phyloP scores from a whole-genome alignment of 2,329 filamentous ascomycete species.

The Xylaria sp. region DNA sequence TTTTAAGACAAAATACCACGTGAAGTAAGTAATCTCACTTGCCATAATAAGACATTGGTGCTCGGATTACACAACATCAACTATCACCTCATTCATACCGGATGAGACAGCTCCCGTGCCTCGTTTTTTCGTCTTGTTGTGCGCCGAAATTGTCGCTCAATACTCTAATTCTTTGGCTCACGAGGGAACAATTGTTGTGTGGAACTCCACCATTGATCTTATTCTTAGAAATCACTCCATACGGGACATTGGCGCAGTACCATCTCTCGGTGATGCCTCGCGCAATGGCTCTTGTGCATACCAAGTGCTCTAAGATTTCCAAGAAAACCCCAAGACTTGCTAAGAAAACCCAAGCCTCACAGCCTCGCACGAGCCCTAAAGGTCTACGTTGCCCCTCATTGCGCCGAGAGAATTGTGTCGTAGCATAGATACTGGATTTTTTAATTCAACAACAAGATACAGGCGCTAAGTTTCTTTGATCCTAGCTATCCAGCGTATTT shows the following conservation, averaged over 20 bases:
- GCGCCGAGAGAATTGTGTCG: slow-evolving; percentile 5
- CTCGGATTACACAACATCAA: not conserved
- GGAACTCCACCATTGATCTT: slow-evolving; percentile 10
- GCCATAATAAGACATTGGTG: not conserved
- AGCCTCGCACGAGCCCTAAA: slow-evolving; percentile 18
- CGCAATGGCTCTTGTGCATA: not conserved
- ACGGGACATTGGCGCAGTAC: not conserved
- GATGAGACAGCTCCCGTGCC: not conserved
- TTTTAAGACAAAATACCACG: slow-evolving; percentile 13
- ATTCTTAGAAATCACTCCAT: not conserved
- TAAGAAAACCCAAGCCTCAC: slow-evolving; percentile 26
- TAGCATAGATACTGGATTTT: not conserved
- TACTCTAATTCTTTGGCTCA: not conserved
- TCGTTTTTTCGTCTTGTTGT: not conserved
- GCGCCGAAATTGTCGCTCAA: not conserved
- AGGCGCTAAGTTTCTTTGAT: not conserved
- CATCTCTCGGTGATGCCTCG: not conserved
- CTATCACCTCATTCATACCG: not conserved
- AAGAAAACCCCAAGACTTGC: slow-evolving; percentile 17
- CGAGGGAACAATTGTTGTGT: not conserved
- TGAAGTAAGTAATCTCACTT: slow-evolving; percentile 9
- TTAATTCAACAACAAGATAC: not conserved
- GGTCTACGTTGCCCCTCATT: not conserved
- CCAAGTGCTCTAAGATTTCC: not conserved
- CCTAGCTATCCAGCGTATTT: slow-evolving; percentile 5